Percentiles rank a stretch among this genome's conserved stretches.
Evolutionary conservation across 1,139 yeast genomes (phyloP).

Genomic region (Geotrichum citri-aurantii): DNA sequence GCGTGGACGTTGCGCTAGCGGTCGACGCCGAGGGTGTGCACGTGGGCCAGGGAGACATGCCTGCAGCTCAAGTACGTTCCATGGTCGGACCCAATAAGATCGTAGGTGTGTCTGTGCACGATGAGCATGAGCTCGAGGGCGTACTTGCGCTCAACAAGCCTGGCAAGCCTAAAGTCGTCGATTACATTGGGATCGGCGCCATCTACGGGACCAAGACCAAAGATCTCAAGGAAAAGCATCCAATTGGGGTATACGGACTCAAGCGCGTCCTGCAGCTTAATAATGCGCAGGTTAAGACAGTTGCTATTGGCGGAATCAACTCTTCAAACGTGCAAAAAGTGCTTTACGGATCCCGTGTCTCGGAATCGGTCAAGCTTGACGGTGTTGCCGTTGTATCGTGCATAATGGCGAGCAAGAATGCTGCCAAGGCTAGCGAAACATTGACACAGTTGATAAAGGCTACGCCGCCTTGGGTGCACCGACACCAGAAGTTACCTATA

Average conservation of each 20-base stretch:
- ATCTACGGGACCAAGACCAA: conserved; percentile 73
- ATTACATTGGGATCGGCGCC: conserved; percentile 85
- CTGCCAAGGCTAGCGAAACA: conserved; percentile 49
- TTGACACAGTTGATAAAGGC: conserved; percentile 23
- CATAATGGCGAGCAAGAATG: conserved; percentile 64
- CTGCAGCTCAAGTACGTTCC: conserved; percentile 51
- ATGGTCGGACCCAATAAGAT: conserved; percentile 69
- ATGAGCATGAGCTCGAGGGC: conserved; percentile 46
- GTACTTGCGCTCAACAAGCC: conserved; percentile 25
- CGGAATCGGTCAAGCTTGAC: conserved; percentile 47
- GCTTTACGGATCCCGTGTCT: conserved; percentile 45
- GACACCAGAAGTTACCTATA: not conserved
- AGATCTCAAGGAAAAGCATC: conserved; percentile 43
- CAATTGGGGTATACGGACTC: conserved; percentile 66
- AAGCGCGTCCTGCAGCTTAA: conserved; percentile 47
- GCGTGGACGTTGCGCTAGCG: conserved; percentile 87
- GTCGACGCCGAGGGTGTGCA: conserved; percentile 89
- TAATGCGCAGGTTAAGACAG: conserved; percentile 43
- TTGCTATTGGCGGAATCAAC: conserved; percentile 85
- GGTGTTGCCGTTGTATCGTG: conserved; percentile 88
- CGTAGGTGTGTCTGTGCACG: conserved; percentile 72
- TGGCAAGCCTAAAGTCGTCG: conserved; percentile 51
- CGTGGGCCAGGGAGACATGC: conserved; percentile 91
- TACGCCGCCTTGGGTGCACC: conserved; percentile 21
- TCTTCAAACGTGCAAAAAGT: conserved; percentile 57